Evolutionary conservation across 768 basidiomycete genomes (phyloP).

Genomic region (Auricularia cornea): DNA sequence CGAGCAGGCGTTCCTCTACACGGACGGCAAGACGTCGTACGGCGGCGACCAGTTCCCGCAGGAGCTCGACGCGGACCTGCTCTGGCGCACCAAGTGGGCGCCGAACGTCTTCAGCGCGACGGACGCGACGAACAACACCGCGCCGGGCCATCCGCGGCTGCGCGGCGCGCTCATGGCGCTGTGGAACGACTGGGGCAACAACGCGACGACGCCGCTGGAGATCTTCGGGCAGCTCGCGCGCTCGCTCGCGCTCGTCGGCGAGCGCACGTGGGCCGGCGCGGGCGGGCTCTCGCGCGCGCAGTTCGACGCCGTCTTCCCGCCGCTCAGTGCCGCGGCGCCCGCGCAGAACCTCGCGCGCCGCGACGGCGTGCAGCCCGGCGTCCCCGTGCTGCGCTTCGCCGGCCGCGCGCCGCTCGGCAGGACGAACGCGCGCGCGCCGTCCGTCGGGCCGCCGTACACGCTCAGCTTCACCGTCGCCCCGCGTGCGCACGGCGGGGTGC

Average conservation of each 20-base stretch:
- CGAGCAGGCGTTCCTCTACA: conserved; percentile 28
- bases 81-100: conserved; percentile 25
- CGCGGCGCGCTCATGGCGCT: conserved; percentile 30
- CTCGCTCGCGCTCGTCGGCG: conserved; percentile 32
- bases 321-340: conserved; percentile 31
- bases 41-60: conserved; percentile 24
- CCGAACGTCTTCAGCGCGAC: conserved; percentile 26
- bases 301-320: conserved; percentile 29
- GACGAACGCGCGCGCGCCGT: conserved; percentile 21
- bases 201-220: conserved; percentile 36
- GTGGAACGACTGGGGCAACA: conserved; percentile 41
- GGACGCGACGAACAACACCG: conserved; percentile 26
- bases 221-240: conserved; percentile 35
- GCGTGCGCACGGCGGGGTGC: conserved; percentile 11
- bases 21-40: conserved; percentile 27
- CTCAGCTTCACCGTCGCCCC: conserved; percentile 33
- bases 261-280: conserved; percentile 35
- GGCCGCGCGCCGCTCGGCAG: conserved; percentile 11
- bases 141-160: conserved; percentile 19
- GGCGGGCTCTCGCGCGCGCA: conserved; percentile 27
- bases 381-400: conserved; percentile 24
- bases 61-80: conserved; percentile 21
- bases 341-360: conserved; percentile 36
- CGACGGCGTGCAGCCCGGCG: too few species aligned
- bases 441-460: conserved; percentile 38